phyloP scores from a whole-genome alignment of 352 stramenopile genomes.

The Globisporangium carolinianum region DNA sequence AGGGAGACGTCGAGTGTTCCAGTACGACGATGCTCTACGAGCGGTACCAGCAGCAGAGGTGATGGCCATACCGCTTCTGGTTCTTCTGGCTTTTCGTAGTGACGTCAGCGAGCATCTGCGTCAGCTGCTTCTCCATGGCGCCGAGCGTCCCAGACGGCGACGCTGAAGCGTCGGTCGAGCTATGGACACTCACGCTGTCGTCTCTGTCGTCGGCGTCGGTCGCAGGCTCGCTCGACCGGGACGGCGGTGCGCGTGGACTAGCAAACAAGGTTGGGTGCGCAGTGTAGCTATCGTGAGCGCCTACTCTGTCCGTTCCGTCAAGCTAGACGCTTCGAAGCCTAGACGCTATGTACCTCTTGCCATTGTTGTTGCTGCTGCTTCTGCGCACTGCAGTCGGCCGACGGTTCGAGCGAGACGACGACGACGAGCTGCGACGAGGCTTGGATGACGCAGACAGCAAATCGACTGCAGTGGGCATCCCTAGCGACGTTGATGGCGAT shows the following conservation, averaged over 20 bases:
- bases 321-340: no score
- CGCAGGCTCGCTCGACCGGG: constrained; percentile 22
- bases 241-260: constrained; percentile 18
- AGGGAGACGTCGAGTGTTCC: not conserved
- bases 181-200: not conserved
- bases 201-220: constrained; percentile 21
- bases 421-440: not conserved
- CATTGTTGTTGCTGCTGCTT: constrained; percentile 1
- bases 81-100: constrained; percentile 33
- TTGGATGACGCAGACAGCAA: not conserved
- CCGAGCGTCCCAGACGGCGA: constrained; percentile 5
- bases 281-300: no score
- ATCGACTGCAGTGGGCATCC: not conserved
- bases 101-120: constrained; percentile 29
- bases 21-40: no score
- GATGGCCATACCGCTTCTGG: constrained; percentile 24
- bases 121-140: constrained; percentile 21
- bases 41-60: no score
- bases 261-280: not conserved
- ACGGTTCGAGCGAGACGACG: not conserved
- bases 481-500: constrained; percentile 1
- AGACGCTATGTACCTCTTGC: constrained; percentile 1
- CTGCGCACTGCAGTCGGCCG: not conserved
- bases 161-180: not conserved
- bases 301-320: no score